Evolutionary conservation across 768 basidiomycete genomes (phyloP).

Genomic region (Calocera cornea): DNA sequence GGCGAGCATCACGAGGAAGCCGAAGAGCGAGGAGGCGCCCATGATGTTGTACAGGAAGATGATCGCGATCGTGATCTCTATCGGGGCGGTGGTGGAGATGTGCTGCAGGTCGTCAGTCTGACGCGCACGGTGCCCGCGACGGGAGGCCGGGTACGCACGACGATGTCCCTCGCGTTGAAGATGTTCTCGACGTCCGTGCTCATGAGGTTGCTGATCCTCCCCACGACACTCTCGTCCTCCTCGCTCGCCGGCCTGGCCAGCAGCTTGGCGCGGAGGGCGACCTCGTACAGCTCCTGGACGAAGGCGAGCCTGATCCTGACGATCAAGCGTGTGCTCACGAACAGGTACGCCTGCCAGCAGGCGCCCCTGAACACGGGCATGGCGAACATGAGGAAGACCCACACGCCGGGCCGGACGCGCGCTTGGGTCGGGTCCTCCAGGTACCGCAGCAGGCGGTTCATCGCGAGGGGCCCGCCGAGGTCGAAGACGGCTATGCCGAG

Average conservation of each 20-base stretch:
- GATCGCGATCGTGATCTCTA: neutral
- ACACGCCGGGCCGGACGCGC: neutral
- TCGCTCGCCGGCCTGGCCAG: neutral
- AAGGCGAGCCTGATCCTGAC: neutral
- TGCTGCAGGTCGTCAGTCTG: no score
- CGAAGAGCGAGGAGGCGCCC: constrained; percentile 1
- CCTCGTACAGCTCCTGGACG: neutral
- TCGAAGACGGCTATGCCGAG: neutral
- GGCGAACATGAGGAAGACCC: neutral
- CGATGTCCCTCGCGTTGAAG: neutral
- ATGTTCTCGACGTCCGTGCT: neutral
- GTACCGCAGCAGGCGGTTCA: neutral
- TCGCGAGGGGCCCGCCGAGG: neutral
- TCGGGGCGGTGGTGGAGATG: neutral
- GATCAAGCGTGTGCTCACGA: neutral
- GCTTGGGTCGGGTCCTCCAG: neutral
- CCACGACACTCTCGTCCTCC: neutral
- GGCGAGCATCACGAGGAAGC: neutral
- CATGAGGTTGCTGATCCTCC: constrained; percentile 2
- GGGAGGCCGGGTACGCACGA: neutral
- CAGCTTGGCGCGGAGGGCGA: neutral
- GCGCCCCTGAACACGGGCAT: neutral
- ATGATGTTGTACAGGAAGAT: constrained; percentile 5
- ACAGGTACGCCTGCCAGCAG: neutral
- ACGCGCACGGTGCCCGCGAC: no score